Evolutionary conservation across 2,329 filamentous ascomycete genomes (phyloP).

Genomic region (Penicillium sp.): DNA sequence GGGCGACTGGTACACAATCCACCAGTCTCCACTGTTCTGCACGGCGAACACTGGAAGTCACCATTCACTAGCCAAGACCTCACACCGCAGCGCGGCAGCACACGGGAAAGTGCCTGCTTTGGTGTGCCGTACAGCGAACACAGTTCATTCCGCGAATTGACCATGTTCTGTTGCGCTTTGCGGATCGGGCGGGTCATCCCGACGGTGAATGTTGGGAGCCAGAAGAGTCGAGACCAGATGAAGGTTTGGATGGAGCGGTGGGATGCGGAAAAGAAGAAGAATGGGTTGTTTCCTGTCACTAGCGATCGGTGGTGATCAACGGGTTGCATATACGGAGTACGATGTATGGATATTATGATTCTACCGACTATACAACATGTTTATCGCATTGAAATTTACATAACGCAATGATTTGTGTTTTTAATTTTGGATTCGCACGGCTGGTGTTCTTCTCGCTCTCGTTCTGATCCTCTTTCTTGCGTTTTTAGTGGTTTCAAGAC

Average conservation of each 20-base stretch:
- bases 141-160: constrained; percentile 89
- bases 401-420: not conserved
- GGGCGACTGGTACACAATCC: constrained; percentile 63
- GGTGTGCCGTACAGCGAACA: constrained; percentile 96
- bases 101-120: constrained; percentile 78
- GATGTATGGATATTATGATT: not conserved
- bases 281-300: constrained; percentile 55
- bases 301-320: constrained; percentile 33
- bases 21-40: constrained; percentile 63
- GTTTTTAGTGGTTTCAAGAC: not conserved
- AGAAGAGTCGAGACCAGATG: constrained; percentile 64
- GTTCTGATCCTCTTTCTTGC: not conserved
- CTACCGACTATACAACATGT: not conserved
- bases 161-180: constrained; percentile 86
- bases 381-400: not conserved
- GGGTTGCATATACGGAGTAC: not conserved
- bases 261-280: constrained; percentile 62
- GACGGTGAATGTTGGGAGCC: constrained; percentile 80
- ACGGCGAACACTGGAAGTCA: constrained; percentile 71
- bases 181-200: constrained; percentile 87
- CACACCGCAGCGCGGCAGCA: constrained; percentile 78
- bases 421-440: not conserved
- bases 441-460: not conserved
- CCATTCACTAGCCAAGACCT: constrained; percentile 71
- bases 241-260: constrained; percentile 65